Evolutionary conservation across 495 filamentous ascomycete genomes (phyloP).

Genomic region (Neurospora sublineolata): DNA sequence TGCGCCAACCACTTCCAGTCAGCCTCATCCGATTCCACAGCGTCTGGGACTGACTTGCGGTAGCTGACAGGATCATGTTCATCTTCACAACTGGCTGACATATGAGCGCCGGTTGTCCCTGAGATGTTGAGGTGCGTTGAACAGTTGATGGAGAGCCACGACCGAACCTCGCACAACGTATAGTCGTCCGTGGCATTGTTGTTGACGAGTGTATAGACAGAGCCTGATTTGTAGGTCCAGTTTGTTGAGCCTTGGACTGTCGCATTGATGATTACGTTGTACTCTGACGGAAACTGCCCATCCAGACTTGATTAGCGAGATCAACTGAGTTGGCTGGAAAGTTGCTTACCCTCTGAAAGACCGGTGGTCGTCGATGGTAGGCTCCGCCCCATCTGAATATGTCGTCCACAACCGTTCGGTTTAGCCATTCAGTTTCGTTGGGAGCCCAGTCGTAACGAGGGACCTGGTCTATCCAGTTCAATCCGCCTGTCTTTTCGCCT

Average conservation of each 20-base stretch:
- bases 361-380: constrained; percentile 41
- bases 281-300: constrained; percentile 37
- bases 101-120: constrained; percentile 39
- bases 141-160: constrained; percentile 46
- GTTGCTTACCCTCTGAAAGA: constrained; percentile 46
- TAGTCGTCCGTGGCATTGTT: constrained; percentile 30
- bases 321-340: not conserved
- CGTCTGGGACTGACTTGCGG: constrained; percentile 24
- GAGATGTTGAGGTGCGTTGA: constrained; percentile 49
- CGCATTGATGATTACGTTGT: constrained; percentile 56
- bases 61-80: constrained; percentile 39
- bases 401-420: constrained; percentile 53
- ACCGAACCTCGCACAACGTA: constrained; percentile 52
- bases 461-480: constrained; percentile 22
- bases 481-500: constrained; percentile 9
- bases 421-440: constrained; percentile 28
- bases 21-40: constrained; percentile 15
- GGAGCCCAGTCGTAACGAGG: constrained; percentile 6
- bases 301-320: not conserved
- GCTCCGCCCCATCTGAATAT: constrained; percentile 52
- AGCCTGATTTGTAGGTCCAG: constrained; percentile 25
- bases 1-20: constrained; percentile 52
- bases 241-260: not conserved
- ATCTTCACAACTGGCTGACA: constrained; percentile 49
- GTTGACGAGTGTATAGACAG: constrained; percentile 56